Base-by-base conservation (phyloP, 108 stramenopile species). In the Stephanodiscus minutulus region DNA sequence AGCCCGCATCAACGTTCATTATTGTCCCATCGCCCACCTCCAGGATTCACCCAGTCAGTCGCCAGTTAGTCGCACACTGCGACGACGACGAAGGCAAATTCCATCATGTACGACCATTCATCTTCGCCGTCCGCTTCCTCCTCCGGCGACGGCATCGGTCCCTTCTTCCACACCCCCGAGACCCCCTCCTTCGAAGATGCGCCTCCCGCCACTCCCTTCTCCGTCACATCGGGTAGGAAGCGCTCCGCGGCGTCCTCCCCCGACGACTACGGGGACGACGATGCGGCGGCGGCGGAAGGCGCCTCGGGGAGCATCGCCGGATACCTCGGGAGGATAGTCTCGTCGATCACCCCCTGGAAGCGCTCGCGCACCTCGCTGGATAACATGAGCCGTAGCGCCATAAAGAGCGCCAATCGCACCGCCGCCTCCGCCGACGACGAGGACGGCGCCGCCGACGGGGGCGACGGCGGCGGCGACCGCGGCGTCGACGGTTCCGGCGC, bases 321-420 rank as follows among this genome's bases (percentile, higher is more conserved):
- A 63, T 21, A 43, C n/a, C 44, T 62, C 25, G 28, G 48, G 1
- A 39, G 59, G 1, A 7, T 71, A 1, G 47, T 62, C 33, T 29
- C 37, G 24, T 47, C 67, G 11, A 41, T 56, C 1, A 67, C 74
- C 10, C 55, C 74, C 35, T 65, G 46, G 43, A 68, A 33, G 29
- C 59, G 65, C 41, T 7, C 67, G 0, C 61, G 67, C 0, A 52
- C 75, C 8, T 70, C 68, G 8, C 47, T 70, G 53, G 68, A 77
- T 57, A 43, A 61, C 1, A 77, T 69, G 63, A 77, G 68, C 55
- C 55, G 68, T 2, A 69, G 76, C 50, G 68, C 76, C 3, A 77
- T 70, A 7, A 69, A 58, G 29, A 27, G 55, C 49, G 53, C 43
- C 39, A 36, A 49, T 41, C 66, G 37, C 20, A 58, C 66, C 17